Percentiles rank a stretch among this genome's conserved stretches.
These are phyloP conservation scores for Cyamopsis tetragonoloba DNA, from an alignment of 306 rosid genomes.

Conservation along the genomic window DNA sequence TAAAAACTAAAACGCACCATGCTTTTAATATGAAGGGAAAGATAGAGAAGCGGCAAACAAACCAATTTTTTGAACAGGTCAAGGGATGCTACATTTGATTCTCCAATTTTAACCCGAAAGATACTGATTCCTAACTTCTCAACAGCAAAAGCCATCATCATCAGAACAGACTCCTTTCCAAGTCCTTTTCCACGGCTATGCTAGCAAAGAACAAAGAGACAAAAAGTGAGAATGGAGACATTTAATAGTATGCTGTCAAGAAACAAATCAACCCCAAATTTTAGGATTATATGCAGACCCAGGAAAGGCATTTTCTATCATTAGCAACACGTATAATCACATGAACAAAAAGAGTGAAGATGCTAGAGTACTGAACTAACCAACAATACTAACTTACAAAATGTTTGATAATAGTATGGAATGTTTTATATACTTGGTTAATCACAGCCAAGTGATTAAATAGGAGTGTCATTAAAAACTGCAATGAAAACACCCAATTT, in stretches of 20 bases:
- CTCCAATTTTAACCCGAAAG: conserved; percentile 79
- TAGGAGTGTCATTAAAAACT: background rate
- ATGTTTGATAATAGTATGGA: background rate
- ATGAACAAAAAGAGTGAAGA: background rate
- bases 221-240: conserved; percentile 21
- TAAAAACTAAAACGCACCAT: background rate
- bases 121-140: conserved; percentile 55
- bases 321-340: background rate
- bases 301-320: background rate
- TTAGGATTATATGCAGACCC: background rate
- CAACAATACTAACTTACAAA: background rate
- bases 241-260: conserved; percentile 1
- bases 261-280: conserved; percentile 10
- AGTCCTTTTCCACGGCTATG: conserved; percentile 85
- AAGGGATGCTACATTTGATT: conserved; percentile 75
- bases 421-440: conserved; percentile 5
- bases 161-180: conserved; percentile 71
- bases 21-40: background rate
- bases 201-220: conserved; percentile 45
- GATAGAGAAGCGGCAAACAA: conserved; percentile 17
- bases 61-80: conserved; percentile 77
- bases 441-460: conserved; percentile 6
- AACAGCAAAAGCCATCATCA: conserved; percentile 83
- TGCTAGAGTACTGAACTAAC: background rate
- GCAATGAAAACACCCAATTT: background rate